Percentiles rank a stretch among this genome's conserved stretches.
These are phyloP conservation scores for Starmerella ratchasimensis DNA, from an alignment of 805 yeast genomes.

Conservation along the genomic window DNA sequence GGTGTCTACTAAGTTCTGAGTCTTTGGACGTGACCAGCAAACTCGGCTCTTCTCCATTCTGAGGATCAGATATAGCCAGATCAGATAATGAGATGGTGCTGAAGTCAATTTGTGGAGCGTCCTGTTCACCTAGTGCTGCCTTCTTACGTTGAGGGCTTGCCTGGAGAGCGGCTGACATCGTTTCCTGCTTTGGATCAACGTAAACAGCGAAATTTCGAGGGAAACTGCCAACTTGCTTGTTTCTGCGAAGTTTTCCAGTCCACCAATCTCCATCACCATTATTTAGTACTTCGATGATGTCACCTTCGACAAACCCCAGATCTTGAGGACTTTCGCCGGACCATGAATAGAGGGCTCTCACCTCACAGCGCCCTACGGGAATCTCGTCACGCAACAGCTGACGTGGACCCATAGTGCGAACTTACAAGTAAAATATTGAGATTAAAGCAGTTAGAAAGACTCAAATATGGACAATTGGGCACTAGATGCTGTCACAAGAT, in stretches of 20 bases:
- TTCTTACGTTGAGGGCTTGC: constrained; percentile 1
- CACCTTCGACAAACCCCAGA: constrained; percentile 88
- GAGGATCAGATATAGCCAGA: constrained; percentile 14
- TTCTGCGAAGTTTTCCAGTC: constrained; percentile 69
- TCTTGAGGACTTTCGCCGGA: constrained; percentile 83
- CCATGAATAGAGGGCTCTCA: constrained; percentile 80
- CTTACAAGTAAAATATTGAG: too few relatives aligned
- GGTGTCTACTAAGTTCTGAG: too few relatives aligned
- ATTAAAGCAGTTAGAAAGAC: too few relatives aligned
- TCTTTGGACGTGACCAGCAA: neutral
- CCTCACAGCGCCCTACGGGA: constrained; percentile 46
- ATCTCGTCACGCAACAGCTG: constrained; percentile 15
- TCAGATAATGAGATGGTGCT: constrained; percentile 8
- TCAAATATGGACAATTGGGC: too few relatives aligned
- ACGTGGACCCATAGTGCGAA: constrained; percentile 15
- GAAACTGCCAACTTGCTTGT: constrained; percentile 70
- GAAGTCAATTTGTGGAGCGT: constrained; percentile 1
- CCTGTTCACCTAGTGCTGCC: neutral
- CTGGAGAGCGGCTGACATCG: constrained; percentile 15
- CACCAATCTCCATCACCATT: constrained; percentile 85
- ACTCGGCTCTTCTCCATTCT: neutral
- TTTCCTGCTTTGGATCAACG: constrained; percentile 24
- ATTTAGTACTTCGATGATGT: constrained; percentile 67
- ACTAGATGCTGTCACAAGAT: too few relatives aligned
- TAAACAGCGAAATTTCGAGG: constrained; percentile 75